Base-by-base conservation (phyloP, 2,329 filamentous ascomycete species). In the Elsinoe perseae region DNA sequence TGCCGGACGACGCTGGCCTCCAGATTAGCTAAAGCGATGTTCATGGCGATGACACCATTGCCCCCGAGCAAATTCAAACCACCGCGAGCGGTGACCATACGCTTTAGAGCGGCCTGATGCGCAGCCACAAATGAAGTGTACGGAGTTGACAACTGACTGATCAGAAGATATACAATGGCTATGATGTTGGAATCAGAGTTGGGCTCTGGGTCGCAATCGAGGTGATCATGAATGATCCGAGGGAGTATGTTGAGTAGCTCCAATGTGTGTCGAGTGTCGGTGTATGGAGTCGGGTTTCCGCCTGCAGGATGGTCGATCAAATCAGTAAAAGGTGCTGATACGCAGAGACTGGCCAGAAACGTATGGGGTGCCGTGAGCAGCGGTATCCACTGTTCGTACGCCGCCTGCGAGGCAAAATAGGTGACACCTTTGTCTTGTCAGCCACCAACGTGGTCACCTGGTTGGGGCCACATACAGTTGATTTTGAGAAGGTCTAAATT, bases 101-200 rank as follows among this genome's bases (percentile, higher is more conserved):
- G 56, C 43, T 63, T 61, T 1, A 69, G 57, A 16, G 65, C 66
- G 16, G 60, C 40, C 36, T 64, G 61, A 53, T 69, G 67, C 10
- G 63, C 58, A 10, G 54, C 43, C 57, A 67, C 59, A 27, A 59
- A 57, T 0, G 25, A 32, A 16, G 61, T 57, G 43, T 65, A 60
- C 25, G 64, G 63, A 2, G 64, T 62, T 54, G 67, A 67, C 52
- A 68, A 64, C 58, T 68, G 66, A 12, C 63, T 62, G 43, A 61
- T 62, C 1, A 69, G 56, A 0, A 68, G 50, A 8, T 68, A 64
- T 16, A 68, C 40, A 2, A 69, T 64, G 10, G 67, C 60, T 8
- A 68, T 61, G n/a, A 69, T 63, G 10, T 65, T 68, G 12, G 58
- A 59, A 50, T 68, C 67, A 14, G 57, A 58, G 9, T 58, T 61